Base-by-base conservation (phyloP, 2,329 filamentous ascomycete species). In the Colletotrichum abscissum region DNA sequence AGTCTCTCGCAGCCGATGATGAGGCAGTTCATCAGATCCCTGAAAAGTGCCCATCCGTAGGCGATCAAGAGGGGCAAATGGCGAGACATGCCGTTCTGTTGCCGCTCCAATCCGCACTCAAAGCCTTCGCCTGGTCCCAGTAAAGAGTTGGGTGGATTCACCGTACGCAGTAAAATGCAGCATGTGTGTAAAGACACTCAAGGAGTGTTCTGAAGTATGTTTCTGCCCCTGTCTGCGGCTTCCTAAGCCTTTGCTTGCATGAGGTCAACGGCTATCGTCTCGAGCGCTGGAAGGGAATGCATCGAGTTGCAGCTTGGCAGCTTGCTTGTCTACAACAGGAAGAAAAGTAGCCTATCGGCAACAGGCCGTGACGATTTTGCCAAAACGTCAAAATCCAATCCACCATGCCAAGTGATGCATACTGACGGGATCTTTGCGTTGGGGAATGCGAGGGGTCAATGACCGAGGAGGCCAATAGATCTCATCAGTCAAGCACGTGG, bases 401-500 rank as follows among this genome's bases (percentile, higher is more conserved):
- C 9, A 26, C 19, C 14, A 65, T 56, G 67, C 33, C 14, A 57
- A 19, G 49, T 60, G 70, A 73, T 66, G 70, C 70, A 56, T 28
- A 49, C 33, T 67, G 30, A 49, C 60, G 60, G 49, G 62, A 58
- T 46, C 26, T 30, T 42, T 33, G 60, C 67, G 46, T 56, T 30
- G 35, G 6, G 42, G n/a, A 26, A n/a, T 54, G 55, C 26, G 24
- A 38, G 35, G 49, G 22, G 24, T 8, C 9, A 35, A 42, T 42
- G 65, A 24, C 8, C 26, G 26, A 60, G 4, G 35, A 66, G 56
- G 33, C 67, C 70, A 70, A 70, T 73, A 62, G 56, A 62, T 58
- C 60, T 66, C 49, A 33, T 30, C 52, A 52, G 16, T 42, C 35
- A 28, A 62, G 67, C 70, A 73, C 70, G 70, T 73, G 70, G 70